Conservation (phyloP, 2,329 filamentous ascomycete species). For the Epichloe gansuensis region DNA sequence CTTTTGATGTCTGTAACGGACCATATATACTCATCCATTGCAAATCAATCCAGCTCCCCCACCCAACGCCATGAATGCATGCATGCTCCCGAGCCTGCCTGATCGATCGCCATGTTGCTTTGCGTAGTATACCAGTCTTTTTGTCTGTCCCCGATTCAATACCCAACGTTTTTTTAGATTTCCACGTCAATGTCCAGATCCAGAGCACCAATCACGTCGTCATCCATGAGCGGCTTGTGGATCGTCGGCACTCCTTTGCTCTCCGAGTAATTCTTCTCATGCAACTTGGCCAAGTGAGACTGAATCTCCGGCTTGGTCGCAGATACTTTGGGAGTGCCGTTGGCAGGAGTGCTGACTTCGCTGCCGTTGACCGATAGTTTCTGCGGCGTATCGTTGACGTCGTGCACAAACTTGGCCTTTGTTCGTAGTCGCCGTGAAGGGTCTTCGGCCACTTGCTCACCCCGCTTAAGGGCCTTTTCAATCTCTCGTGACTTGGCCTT, state of each 20-base stretch:
- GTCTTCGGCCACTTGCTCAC: slow-evolving; percentile 48
- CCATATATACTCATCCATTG: too few species aligned
- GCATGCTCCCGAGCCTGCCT: too few species aligned
- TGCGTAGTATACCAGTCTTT: neutral
- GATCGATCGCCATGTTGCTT: neutral
- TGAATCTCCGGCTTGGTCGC: slow-evolving; percentile 31
- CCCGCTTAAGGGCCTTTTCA: slow-evolving; percentile 48
- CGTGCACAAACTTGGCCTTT: slow-evolving; percentile 54
- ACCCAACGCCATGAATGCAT: too few species aligned
- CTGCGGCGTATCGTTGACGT: slow-evolving; percentile 38
- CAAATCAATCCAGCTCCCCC: too few species aligned
- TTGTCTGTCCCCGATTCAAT: too few species aligned
- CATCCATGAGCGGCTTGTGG: slow-evolving; percentile 71
- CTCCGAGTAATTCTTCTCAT: slow-evolving; percentile 38
- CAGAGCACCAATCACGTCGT: slow-evolving; percentile 81
- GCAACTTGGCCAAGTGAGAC: slow-evolving; percentile 40
- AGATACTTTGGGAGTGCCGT: slow-evolving; percentile 36
- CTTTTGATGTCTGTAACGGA: too few species aligned
- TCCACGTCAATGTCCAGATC: slow-evolving; percentile 90
- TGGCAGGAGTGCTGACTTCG: slow-evolving; percentile 38
- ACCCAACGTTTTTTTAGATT: slow-evolving; percentile 34
- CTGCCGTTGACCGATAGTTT: slow-evolving; percentile 34
- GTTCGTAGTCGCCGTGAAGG: slow-evolving; percentile 51
- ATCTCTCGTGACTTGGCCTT: slow-evolving; percentile 47
- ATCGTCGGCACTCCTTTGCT: slow-evolving; percentile 53